phyloP scores from a whole-genome alignment of 805 yeast genomes.

The Yarrowia osloensis region DNA sequence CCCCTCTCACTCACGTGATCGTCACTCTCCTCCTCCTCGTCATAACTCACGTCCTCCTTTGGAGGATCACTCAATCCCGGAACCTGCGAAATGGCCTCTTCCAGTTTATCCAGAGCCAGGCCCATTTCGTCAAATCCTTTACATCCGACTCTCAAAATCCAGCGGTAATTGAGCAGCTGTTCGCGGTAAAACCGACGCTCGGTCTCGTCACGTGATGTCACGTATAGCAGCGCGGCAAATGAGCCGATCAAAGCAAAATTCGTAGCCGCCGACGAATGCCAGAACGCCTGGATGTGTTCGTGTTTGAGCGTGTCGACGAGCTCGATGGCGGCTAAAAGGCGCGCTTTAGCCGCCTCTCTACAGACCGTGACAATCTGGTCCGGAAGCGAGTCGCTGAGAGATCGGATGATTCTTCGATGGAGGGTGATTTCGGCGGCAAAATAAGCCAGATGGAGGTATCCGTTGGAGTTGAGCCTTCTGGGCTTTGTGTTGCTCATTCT shows the following conservation, averaged over 20 bases:
- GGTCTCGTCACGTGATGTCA: conserved; percentile 51
- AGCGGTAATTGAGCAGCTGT: conserved; percentile 71
- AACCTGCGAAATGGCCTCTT: conserved; percentile 68
- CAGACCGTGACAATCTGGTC: conserved; percentile 65
- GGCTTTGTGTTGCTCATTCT: conserved; percentile 36
- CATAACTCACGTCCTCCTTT: not conserved
- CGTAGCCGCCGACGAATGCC: conserved; percentile 82
- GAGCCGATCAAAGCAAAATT: conserved; percentile 83
- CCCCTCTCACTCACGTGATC: not conserved
- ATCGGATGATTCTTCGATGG: conserved; percentile 55
- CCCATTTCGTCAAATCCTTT: conserved; percentile 77
- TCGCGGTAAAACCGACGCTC: conserved; percentile 71
- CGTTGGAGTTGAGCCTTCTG: conserved; percentile 52
- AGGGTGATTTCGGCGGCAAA: conserved; percentile 87
- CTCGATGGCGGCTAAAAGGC: conserved; percentile 79
- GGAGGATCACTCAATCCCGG: conserved; percentile 48
- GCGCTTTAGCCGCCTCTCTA: conserved; percentile 79
- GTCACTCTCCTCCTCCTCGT: not conserved
- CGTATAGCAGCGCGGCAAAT: conserved; percentile 78
- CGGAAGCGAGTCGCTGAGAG: conserved; percentile 48
- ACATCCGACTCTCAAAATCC: conserved; percentile 72
- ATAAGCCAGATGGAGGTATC: conserved; percentile 78
- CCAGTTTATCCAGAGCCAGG: conserved; percentile 71
- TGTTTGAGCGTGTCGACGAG: conserved; percentile 73
- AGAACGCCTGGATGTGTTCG: conserved; percentile 83